Conservation (phyloP, 2,329 filamentous ascomycete genomes). For the Coniochaeta sp. region DNA sequence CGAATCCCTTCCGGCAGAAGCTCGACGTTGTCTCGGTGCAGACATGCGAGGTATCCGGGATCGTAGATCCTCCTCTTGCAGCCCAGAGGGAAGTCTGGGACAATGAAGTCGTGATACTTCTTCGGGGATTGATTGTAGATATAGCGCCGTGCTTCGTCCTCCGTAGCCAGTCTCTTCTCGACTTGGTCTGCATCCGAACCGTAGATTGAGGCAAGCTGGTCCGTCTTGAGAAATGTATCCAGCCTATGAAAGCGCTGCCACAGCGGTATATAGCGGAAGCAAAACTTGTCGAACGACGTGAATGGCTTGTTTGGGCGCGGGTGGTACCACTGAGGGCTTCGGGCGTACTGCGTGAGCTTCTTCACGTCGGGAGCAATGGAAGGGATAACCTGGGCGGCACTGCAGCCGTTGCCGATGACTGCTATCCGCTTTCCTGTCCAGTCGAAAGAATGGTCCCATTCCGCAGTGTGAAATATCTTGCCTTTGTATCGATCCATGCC, state of each 20-base stretch:
- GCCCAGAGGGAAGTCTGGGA: slow-evolving; percentile 24
- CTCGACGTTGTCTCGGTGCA: slow-evolving; percentile 22
- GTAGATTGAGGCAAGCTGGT: slow-evolving; percentile 13
- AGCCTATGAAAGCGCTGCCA: slow-evolving; percentile 12
- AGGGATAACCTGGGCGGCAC: slow-evolving; percentile 27
- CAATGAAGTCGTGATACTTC: slow-evolving; percentile 21
- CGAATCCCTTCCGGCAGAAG: slow-evolving; percentile 17
- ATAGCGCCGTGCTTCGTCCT: slow-evolving; percentile 14
- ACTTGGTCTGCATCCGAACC: slow-evolving; percentile 8
- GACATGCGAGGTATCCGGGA: slow-evolving; percentile 22
- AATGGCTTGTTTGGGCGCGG: slow-evolving; percentile 15
- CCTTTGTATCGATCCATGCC: slow-evolving; percentile 26
- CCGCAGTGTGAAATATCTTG: slow-evolving; percentile 25
- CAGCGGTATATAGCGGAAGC: slow-evolving; percentile 16
- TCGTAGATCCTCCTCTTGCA: slow-evolving; percentile 29
- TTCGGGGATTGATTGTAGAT: slow-evolving; percentile 17
- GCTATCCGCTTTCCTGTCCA: slow-evolving; percentile 24
- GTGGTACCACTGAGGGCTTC: slow-evolving; percentile 18
- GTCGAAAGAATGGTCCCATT: slow-evolving; percentile 22
- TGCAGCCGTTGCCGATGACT: slow-evolving; percentile 30
- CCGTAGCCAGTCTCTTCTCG: slow-evolving; percentile 6
- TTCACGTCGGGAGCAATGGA: slow-evolving; percentile 19
- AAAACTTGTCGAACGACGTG: slow-evolving; percentile 11
- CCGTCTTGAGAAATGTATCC: slow-evolving; percentile 15
- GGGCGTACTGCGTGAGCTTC: slow-evolving; percentile 18